Evolutionary conservation across 75 land plant genomes (phyloP).

Genomic region (Sequoiadendron giganteum): DNA sequence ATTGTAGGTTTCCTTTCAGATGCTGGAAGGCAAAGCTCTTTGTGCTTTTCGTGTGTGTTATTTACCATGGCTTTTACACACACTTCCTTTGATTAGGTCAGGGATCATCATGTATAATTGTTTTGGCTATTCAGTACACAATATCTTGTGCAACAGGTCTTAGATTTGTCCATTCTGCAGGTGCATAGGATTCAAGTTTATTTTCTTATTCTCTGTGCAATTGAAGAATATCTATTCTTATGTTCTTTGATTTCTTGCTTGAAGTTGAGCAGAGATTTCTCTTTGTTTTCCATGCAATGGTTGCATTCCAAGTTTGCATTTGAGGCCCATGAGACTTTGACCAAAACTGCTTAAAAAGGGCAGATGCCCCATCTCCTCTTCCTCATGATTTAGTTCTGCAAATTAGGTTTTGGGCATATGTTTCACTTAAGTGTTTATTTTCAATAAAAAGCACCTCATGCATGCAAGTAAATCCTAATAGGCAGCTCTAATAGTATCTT

Average conservation of each 20-base stretch:
- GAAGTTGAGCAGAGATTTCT: slow-evolving; percentile 49
- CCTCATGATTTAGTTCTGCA: not conserved
- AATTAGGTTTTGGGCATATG: too few species aligned
- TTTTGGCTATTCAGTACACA: not conserved
- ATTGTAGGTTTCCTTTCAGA: not conserved
- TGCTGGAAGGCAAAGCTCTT: not conserved
- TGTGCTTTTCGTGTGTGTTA: not conserved
- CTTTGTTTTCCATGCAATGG: slow-evolving; percentile 64
- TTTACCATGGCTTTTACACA: not conserved
- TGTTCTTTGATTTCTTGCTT: not conserved
- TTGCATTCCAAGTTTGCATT: slow-evolving; percentile 51
- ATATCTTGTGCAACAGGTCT: not conserved
- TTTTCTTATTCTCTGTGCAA: not conserved
- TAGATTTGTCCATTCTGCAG: not conserved
- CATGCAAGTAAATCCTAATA: not conserved
- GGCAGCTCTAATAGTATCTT: not conserved
- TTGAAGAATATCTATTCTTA: not conserved
- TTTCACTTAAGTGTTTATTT: not conserved
- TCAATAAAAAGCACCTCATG: not conserved
- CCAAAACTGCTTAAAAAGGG: slow-evolving; percentile 43
- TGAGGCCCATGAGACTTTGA: slow-evolving; percentile 48
- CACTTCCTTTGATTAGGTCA: not conserved
- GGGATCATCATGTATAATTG: not conserved
- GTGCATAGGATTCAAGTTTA: not conserved
- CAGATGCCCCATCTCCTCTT: not conserved